A percentile compares a stretch with the other conserved stretches of the same genome.
These are phyloP conservation scores for Talaromyces sp. DNA, from an alignment of 2,329 filamentous ascomycete genomes.

Conservation along the genomic window DNA sequence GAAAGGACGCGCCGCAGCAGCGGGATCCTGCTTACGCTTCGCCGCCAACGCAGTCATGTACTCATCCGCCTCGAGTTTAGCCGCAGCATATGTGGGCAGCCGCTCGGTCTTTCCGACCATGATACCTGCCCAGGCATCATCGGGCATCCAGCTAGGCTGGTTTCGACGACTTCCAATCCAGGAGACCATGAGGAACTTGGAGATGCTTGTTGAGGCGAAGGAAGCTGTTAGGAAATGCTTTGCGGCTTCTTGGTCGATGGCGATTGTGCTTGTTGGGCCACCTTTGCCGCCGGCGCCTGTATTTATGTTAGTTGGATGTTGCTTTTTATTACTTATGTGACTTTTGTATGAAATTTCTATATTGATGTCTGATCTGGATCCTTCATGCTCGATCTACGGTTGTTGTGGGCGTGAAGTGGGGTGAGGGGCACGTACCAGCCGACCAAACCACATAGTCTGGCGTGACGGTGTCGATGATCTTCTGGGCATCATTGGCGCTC, in stretches of 20 bases:
- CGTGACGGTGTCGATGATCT: constrained; percentile 55
- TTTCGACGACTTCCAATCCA: constrained; percentile 55
- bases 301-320: background rate
- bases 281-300: constrained; percentile 60
- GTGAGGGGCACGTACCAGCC: constrained; percentile 40
- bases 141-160: constrained; percentile 55
- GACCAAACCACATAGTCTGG: constrained; percentile 53
- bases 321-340: background rate
- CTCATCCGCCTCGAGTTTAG: constrained; percentile 60
- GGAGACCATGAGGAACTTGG: constrained; percentile 59
- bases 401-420: constrained; percentile 10
- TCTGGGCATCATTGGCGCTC: constrained; percentile 62
- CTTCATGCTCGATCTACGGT: too few species aligned
- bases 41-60: constrained; percentile 52
- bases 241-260: constrained; percentile 58
- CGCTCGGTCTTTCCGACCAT: constrained; percentile 53
- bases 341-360: background rate
- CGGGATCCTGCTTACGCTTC: constrained; percentile 30
- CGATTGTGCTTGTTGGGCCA: constrained; percentile 52
- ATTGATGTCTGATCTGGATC: too few species aligned
- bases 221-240: constrained; percentile 57
- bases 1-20: constrained; percentile 33
- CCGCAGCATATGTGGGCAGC: constrained; percentile 55
- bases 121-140: constrained; percentile 50
- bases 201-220: constrained; percentile 47